Conservation (phyloP, 2,329 filamentous ascomycete species). For the Fusarium buxicola region DNA sequence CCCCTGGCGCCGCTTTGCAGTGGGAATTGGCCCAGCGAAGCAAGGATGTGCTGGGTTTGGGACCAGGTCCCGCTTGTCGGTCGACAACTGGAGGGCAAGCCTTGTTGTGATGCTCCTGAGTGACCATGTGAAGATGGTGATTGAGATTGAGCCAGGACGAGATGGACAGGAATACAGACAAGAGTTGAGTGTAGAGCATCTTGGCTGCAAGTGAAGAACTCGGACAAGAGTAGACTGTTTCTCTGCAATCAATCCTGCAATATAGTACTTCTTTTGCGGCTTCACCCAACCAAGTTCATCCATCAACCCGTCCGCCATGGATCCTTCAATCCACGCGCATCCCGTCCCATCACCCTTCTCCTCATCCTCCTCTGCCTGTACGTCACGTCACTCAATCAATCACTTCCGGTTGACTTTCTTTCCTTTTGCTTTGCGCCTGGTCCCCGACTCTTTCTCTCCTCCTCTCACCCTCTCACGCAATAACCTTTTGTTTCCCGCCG, state of each 20-base stretch:
- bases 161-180: not conserved
- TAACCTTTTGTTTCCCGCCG: constrained; percentile 5
- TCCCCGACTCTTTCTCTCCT: constrained; percentile 24
- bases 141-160: constrained; percentile 5
- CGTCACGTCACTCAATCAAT: constrained; percentile 32
- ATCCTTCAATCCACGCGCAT: constrained; percentile 4
- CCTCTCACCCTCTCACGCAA: constrained; percentile 13
- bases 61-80: constrained; percentile 31
- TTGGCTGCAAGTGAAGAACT: too few relatives aligned
- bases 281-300: constrained; percentile 6
- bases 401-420: constrained; percentile 18
- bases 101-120: constrained; percentile 23
- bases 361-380: constrained; percentile 11
- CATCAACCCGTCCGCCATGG: constrained; percentile 7
- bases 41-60: constrained; percentile 22
- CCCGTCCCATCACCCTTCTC: constrained; percentile 24
- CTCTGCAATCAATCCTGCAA: not conserved
- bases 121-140: constrained; percentile 22
- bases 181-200: too few relatives aligned
- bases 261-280: not conserved
- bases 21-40: constrained; percentile 9
- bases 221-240: too few relatives aligned
- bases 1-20: constrained; percentile 24
- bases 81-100: constrained; percentile 33
- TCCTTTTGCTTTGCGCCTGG: constrained; percentile 3